Evolutionary conservation across 2,329 filamentous ascomycete genomes (phyloP).

Genomic region (Tolypocladium pustulatum): DNA sequence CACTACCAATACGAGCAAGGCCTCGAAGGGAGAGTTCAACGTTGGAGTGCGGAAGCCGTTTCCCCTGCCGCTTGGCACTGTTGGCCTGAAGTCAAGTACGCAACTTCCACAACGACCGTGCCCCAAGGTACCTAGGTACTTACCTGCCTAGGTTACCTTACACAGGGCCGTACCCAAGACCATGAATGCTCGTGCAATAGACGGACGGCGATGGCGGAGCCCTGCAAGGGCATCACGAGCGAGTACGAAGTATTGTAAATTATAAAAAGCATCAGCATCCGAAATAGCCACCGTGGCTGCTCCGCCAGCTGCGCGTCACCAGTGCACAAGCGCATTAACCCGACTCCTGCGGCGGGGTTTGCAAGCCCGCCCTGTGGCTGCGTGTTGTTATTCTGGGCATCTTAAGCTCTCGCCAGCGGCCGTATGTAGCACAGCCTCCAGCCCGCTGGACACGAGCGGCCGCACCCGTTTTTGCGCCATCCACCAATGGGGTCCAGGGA

Average conservation of each 20-base stretch:
- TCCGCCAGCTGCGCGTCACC: not conserved
- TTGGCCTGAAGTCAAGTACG: not conserved
- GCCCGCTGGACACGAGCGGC: conserved; percentile 1
- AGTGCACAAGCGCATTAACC: not conserved
- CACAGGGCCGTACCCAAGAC: too few relatives aligned
- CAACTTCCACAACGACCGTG: too few relatives aligned
- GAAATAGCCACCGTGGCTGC: not conserved
- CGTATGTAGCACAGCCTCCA: not conserved
- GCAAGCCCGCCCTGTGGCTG: not conserved
- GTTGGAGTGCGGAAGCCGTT: not conserved
- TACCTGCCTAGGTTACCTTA: too few relatives aligned
- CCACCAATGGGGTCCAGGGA: not conserved
- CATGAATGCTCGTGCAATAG: not conserved
- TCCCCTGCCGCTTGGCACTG: not conserved
- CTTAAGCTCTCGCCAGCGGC: not conserved
- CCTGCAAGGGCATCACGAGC: not conserved
- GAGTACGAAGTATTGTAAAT: not conserved
- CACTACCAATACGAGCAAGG: not conserved
- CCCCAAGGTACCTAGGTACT: too few relatives aligned
- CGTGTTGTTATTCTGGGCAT: not conserved
- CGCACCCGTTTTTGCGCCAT: not conserved
- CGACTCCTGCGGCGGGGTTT: not conserved
- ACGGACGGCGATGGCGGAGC: not conserved
- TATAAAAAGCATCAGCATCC: not conserved
- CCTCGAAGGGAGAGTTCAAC: not conserved